Percentiles rank a stretch among this genome's conserved stretches.
Conservation (phyloP, 345 rosid species). For the Punica granatum region DNA sequence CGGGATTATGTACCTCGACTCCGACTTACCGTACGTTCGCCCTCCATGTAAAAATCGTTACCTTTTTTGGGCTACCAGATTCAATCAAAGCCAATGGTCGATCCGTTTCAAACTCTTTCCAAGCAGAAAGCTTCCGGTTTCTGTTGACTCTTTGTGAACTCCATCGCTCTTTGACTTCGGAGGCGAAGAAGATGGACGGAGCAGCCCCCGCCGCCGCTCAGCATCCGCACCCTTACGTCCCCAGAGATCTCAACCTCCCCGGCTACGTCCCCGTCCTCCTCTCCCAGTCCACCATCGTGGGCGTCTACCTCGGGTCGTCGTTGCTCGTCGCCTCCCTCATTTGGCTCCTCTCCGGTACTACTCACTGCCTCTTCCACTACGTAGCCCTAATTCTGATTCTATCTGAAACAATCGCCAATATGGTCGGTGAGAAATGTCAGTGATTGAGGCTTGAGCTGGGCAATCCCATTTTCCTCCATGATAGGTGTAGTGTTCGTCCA, state of each 20-base stretch:
- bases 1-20: too few relatives aligned
- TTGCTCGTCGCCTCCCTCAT: constrained; percentile 44
- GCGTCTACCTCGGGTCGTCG: constrained; percentile 39
- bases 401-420: background rate
- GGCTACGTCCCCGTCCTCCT: constrained; percentile 57
- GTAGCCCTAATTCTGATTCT: background rate
- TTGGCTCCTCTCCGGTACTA: constrained; percentile 76
- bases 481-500: background rate
- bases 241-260: constrained; percentile 62
- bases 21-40: too few relatives aligned
- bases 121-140: too few relatives aligned
- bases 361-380: background rate
- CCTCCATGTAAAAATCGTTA: too few relatives aligned
- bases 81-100: too few relatives aligned
- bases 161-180: too few relatives aligned
- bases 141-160: background rate
- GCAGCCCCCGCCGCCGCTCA: constrained; percentile 1
- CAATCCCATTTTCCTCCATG: background rate
- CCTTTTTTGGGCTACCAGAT: too few relatives aligned
- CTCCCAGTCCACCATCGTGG: constrained; percentile 50
- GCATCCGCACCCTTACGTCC: constrained; percentile 62
- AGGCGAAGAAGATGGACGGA: constrained; percentile 4
- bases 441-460: too few relatives aligned
- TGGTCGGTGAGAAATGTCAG: background rate
- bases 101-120: too few relatives aligned